Evolutionary conservation across 2,329 filamentous ascomycete species (phyloP), one percentile per base, ranked within the genome.

Genomic region (Ophiocordyceps camponoti-saundersi): DNA sequence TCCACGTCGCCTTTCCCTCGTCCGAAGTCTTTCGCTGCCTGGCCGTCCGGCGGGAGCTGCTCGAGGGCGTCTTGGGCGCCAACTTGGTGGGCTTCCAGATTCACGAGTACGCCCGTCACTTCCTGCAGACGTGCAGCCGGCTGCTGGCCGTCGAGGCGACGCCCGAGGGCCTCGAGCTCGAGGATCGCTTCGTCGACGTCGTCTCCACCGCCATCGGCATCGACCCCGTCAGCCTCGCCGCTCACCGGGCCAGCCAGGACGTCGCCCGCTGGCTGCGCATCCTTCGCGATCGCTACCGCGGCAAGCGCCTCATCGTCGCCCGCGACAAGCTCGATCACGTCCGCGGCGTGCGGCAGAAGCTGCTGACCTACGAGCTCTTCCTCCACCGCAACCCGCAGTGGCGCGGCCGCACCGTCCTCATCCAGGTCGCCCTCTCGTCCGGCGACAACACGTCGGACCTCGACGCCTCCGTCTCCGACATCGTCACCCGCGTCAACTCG

Each of bases 21-120:
- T 95, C 90, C 0, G 90, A 96, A 58, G 87, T 96, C 1, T 96
- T 96, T 66, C 79, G 90, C 44, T 96, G 90, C 61, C 68, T 96
- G 21, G 85, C 90, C 3, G 81, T 87, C 12, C 83, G 90, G 49
- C 89, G 84, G 54, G 77, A 95, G 62, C 74, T 96, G 11, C 74
- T 96, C 1, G 83, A 95, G 55, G 90, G 92, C 47, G 90, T 96
- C 71, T 77, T 96, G 0, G 90, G 90, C 11, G 86, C 92, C 47
- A 94, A 95, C 55, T 70, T 96, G 13, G 78, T 96, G 51, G 89
- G 86, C 2, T 96, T 96, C 65, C 90, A 96, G 65, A 94, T 88
- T 22, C 79, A 82, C 48, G 90, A 96, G 62, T 96, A 96, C 58
- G 83, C 85, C 5, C 80, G 90, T 15, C 92, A 96, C 65, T 96